phyloP scores from a whole-genome alignment of 2,329 filamentous ascomycete genomes.

The Elsinoe batatas region DNA sequence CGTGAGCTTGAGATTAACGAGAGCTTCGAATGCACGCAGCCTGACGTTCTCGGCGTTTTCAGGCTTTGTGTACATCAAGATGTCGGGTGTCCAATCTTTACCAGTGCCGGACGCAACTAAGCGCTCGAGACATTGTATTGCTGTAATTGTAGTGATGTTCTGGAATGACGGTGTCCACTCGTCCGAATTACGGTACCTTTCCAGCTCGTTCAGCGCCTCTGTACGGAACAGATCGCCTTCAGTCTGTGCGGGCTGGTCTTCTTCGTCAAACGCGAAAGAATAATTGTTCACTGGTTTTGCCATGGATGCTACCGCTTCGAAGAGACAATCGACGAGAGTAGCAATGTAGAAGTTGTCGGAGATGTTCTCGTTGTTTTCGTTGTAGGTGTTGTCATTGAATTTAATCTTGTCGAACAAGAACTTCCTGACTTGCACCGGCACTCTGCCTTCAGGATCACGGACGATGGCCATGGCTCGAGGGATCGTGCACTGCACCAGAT shows the following conservation, averaged over 20 bases:
- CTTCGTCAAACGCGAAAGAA: constrained; percentile 32
- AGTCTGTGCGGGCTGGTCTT: constrained; percentile 18
- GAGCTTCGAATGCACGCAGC: constrained; percentile 48
- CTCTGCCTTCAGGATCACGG: constrained; percentile 63
- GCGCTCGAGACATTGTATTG: constrained; percentile 48
- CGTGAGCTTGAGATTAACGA: constrained; percentile 47
- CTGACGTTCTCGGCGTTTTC: constrained; percentile 53
- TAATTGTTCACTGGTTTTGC: constrained; percentile 22
- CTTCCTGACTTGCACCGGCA: constrained; percentile 65
- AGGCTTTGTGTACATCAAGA: constrained; percentile 50
- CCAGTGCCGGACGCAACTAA: constrained; percentile 46
- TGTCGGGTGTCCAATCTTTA: constrained; percentile 45
- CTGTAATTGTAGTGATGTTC: constrained; percentile 53
- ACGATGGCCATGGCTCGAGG: constrained; percentile 70
- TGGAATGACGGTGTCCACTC: constrained; percentile 59
- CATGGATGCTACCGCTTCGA: constrained; percentile 39
- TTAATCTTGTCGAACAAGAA: constrained; percentile 84
- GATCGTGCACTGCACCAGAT: constrained; percentile 76
- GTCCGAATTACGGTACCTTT: constrained; percentile 54
- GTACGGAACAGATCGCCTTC: constrained; percentile 46
- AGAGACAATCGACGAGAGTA: constrained; percentile 58
- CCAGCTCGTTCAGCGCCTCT: constrained; percentile 51
- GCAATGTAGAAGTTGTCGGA: constrained; percentile 88
- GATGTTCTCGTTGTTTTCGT: constrained; percentile 47
- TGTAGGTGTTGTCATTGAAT: constrained; percentile 90